phyloP scores from a whole-genome alignment of 805 yeast species.

The Kuraishia capsulata region DNA sequence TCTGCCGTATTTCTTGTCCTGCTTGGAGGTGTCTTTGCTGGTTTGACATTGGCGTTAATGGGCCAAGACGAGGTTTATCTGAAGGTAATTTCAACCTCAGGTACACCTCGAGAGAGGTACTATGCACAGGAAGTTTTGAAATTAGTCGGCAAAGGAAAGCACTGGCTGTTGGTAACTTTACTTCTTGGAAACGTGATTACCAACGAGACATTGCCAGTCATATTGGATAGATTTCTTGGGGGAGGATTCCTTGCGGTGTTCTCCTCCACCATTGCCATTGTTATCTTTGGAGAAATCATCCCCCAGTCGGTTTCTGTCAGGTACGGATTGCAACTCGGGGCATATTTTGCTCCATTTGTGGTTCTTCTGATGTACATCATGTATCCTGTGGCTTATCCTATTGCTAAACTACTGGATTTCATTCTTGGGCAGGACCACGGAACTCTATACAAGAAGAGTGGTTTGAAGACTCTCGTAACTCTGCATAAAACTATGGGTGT shows the following conservation, averaged over 20 bases:
- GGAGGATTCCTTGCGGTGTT: slow-evolving; percentile 98
- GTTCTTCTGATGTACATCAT: slow-evolving; percentile 73
- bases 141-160: slow-evolving; percentile 77
- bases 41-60: slow-evolving; percentile 91
- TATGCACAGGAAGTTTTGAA: slow-evolving; percentile 65
- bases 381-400: slow-evolving; percentile 92
- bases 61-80: slow-evolving; percentile 96
- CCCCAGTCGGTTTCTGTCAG: slow-evolving; percentile 93
- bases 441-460: slow-evolving; percentile 84
- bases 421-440: slow-evolving; percentile 95
- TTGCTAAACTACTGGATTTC: slow-evolving; percentile 70
- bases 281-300: slow-evolving; percentile 90
- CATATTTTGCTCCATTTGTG: slow-evolving; percentile 86
- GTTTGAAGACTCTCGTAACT: slow-evolving; percentile 87
- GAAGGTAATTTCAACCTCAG: slow-evolving; percentile 84
- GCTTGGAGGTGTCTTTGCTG: slow-evolving; percentile 87
- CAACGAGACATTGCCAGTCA: slow-evolving; percentile 90
- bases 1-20: slow-evolving; percentile 56
- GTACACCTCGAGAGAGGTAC: slow-evolving; percentile 58
- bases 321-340: slow-evolving; percentile 86
- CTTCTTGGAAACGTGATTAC: slow-evolving; percentile 83
- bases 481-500: slow-evolving; percentile 93
- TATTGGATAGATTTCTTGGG: slow-evolving; percentile 84
- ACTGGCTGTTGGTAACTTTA: slow-evolving; percentile 91
- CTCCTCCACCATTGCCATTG: slow-evolving; percentile 86